These are phyloP conservation scores for Darksidea phi DNA, from an alignment of 495 filamentous ascomycete species.

Conservation along the genomic window DNA sequence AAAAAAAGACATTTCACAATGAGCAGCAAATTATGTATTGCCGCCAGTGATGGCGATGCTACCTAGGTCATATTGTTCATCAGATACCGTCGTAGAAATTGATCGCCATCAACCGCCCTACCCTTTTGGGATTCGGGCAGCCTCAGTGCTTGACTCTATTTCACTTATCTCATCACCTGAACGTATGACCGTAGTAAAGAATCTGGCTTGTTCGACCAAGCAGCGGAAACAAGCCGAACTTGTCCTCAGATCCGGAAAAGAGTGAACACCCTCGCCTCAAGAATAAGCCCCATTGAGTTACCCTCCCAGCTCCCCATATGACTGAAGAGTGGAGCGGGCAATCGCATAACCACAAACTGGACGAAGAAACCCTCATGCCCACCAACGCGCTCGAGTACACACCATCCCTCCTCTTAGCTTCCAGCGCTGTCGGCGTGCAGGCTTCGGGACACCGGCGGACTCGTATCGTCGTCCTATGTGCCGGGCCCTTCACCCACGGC, in stretches of 20 bases:
- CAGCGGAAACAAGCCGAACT: slow-evolving; percentile 43
- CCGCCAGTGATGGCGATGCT: not conserved
- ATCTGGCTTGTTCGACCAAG: slow-evolving; percentile 70
- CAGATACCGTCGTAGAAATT: slow-evolving; percentile 86
- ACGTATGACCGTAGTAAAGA: slow-evolving; percentile 46
- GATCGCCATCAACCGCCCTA: slow-evolving; percentile 64
- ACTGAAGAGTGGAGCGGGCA: slow-evolving; percentile 52
- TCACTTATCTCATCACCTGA: slow-evolving; percentile 86
- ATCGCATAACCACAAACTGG: slow-evolving; percentile 98
- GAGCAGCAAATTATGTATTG: not conserved
- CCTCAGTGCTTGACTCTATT: slow-evolving; percentile 99
- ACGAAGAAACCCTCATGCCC: slow-evolving; percentile 66
- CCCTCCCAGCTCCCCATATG: slow-evolving; percentile 43
- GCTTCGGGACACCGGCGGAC: slow-evolving; percentile 59
- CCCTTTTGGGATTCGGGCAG: slow-evolving; percentile 49
- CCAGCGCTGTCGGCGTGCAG: slow-evolving; percentile 33
- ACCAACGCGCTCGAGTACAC: slow-evolving; percentile 39
- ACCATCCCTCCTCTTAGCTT: slow-evolving; percentile 44
- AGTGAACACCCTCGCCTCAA: slow-evolving; percentile 82
- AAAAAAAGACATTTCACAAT: not conserved
- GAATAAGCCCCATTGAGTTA: slow-evolving; percentile 99
- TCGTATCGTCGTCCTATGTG: slow-evolving; percentile 84
- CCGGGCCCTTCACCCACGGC: slow-evolving; percentile 37
- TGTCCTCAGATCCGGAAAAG: slow-evolving; percentile 55
- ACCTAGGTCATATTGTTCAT: slow-evolving; percentile 57